phyloP scores from a whole-genome alignment of 1,139 yeast genomes.

The Saccharomyces hybrid region DNA sequence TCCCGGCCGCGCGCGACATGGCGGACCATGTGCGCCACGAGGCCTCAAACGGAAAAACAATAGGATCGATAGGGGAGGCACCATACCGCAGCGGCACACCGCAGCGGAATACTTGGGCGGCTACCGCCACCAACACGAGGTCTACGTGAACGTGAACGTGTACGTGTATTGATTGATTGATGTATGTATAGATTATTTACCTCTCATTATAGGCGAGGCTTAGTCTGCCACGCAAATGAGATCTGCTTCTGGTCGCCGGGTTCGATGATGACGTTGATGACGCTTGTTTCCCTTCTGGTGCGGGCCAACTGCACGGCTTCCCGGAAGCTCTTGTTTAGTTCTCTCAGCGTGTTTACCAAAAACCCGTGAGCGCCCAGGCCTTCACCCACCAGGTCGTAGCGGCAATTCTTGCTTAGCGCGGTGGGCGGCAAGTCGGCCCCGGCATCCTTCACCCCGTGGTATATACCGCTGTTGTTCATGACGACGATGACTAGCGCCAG shows the following conservation, averaged over 20 bases:
- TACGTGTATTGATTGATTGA: background rate
- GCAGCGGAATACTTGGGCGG: too few species aligned
- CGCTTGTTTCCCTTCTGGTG: constrained; percentile 33
- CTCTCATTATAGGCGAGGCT: constrained; percentile 8
- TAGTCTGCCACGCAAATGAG: constrained; percentile 56
- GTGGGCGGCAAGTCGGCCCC: constrained; percentile 44
- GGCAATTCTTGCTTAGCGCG: constrained; percentile 46
- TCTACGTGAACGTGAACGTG: background rate
- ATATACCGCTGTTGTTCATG: constrained; percentile 63
- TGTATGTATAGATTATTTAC: too few species aligned
- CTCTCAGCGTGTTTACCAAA: constrained; percentile 36
- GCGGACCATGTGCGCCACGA: background rate
- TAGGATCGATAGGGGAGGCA: background rate
- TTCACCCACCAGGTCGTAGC: constrained; percentile 46
- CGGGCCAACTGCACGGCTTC: constrained; percentile 36
- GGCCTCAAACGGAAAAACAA: background rate
- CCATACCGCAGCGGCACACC: background rate
- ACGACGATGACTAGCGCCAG: constrained; percentile 50
- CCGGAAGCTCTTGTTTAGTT: constrained; percentile 35
- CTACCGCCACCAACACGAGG: background rate
- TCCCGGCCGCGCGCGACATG: background rate
- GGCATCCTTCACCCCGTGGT: constrained; percentile 46
- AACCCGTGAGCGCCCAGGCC: constrained; percentile 51
- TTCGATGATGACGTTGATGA: constrained; percentile 52
- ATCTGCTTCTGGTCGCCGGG: constrained; percentile 47